Percentiles rank a stretch among this genome's conserved stretches.
phyloP scores from a whole-genome alignment of 306 rosid genomes.

The Hylodesmum podocarpum region DNA sequence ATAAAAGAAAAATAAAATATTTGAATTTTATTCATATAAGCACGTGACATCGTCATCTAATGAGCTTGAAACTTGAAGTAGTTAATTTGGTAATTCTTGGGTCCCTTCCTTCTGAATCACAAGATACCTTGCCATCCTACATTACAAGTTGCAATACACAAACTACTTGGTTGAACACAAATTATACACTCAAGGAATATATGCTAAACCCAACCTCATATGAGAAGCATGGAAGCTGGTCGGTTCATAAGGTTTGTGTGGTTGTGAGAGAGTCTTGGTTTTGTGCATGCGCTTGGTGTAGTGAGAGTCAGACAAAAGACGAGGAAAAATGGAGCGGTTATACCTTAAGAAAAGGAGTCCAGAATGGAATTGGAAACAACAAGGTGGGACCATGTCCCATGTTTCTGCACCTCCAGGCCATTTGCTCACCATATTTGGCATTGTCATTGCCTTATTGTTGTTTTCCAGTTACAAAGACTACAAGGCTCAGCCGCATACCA shows the following conservation, averaged over 20 bases:
- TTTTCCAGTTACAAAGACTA: constrained; percentile 52
- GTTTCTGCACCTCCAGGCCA: constrained; percentile 62
- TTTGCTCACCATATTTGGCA: constrained; percentile 58
- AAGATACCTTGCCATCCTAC: not conserved
- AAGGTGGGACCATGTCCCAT: constrained; percentile 43
- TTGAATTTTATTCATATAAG: too few relatives aligned
- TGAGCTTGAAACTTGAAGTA: too few relatives aligned
- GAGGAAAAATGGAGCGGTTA: constrained; percentile 58
- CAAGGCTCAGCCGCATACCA: constrained; percentile 41
- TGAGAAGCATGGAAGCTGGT: constrained; percentile 26
- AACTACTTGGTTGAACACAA: constrained; percentile 20
- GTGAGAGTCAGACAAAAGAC: not conserved
- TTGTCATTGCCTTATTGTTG: constrained; percentile 65
- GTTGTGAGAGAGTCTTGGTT: too few relatives aligned
- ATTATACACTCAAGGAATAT: constrained; percentile 70
- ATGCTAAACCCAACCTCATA: constrained; percentile 50
- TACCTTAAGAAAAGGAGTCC: constrained; percentile 60
- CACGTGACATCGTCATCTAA: too few relatives aligned
- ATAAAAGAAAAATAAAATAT: too few relatives aligned
- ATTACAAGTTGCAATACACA: constrained; percentile 9
- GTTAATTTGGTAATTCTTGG: too few relatives aligned
- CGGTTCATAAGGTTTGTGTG: not conserved
- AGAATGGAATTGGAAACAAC: constrained; percentile 80
- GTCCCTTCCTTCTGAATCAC: too few relatives aligned
- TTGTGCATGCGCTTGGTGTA: not conserved